These are phyloP conservation scores for Brettanomyces bruxellensis DNA, from an alignment of 805 yeast genomes.

Conservation along the genomic window DNA sequence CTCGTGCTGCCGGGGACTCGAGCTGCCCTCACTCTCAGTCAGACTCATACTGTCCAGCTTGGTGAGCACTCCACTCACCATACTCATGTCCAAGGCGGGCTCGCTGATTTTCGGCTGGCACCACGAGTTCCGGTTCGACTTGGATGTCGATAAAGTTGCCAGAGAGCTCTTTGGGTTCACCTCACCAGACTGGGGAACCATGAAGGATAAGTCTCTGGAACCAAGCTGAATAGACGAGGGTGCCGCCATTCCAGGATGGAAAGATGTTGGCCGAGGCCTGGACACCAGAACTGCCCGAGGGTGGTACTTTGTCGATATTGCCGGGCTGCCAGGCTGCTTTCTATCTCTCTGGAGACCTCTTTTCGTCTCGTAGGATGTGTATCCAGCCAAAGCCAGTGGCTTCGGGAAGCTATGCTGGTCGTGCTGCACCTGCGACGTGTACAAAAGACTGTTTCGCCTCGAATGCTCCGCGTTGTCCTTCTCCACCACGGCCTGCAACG, in stretches of 20 bases:
- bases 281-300: constrained; percentile 27
- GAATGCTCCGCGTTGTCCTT: constrained; percentile 37
- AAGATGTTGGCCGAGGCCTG: constrained; percentile 78
- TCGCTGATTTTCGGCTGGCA: constrained; percentile 21
- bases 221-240: constrained; percentile 15
- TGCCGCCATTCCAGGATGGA: constrained; percentile 54
- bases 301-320: constrained; percentile 21
- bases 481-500: constrained; percentile 65
- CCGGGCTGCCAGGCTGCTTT: constrained; percentile 25
- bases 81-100: constrained; percentile 24
- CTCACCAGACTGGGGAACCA: constrained; percentile 11
- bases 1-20: not conserved
- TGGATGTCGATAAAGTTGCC: constrained; percentile 8
- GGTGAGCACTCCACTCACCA: constrained; percentile 24
- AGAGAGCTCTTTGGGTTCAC: constrained; percentile 7
- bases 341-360: constrained; percentile 26
- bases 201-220: constrained; percentile 22
- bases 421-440: constrained; percentile 10
- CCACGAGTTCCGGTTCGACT: constrained; percentile 18
- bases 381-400: constrained; percentile 10
- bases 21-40: not conserved
- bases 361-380: not conserved
- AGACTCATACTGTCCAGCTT: constrained; percentile 5
- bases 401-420: constrained; percentile 18
- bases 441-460: constrained; percentile 23